Evolutionary conservation across 2,329 filamentous ascomycete species (phyloP).

Genomic region (Pseudocercospora cruenta): DNA sequence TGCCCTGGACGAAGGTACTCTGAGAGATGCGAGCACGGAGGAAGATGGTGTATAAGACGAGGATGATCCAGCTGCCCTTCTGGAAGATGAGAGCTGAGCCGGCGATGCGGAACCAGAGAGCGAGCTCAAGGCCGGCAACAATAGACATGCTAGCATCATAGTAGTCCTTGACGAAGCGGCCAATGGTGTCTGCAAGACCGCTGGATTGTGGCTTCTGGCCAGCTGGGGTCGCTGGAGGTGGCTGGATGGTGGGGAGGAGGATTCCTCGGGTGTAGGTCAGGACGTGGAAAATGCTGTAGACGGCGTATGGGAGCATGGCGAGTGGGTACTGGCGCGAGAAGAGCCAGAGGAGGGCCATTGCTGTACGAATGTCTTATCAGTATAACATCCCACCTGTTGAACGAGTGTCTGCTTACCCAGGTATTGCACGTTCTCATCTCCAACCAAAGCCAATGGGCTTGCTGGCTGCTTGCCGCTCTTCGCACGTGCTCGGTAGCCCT

Average conservation of each 20-base stretch:
- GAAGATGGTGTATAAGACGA: slow-evolving; percentile 86
- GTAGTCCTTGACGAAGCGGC: slow-evolving; percentile 94
- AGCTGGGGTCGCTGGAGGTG: slow-evolving; percentile 58
- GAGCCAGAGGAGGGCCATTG: slow-evolving; percentile 94
- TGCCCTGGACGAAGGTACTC: slow-evolving; percentile 88
- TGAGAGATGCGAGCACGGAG: slow-evolving; percentile 87
- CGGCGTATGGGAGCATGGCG: slow-evolving; percentile 88
- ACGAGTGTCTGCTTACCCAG: slow-evolving; percentile 66
- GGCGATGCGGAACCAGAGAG: slow-evolving; percentile 81
- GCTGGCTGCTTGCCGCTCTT: slow-evolving; percentile 68
- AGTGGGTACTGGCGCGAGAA: slow-evolving; percentile 85
- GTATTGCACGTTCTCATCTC: slow-evolving; percentile 98
- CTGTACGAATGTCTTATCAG: slow-evolving; percentile 50
- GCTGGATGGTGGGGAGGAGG: slow-evolving; percentile 82
- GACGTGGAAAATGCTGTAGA: slow-evolving; percentile 98
- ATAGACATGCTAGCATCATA: slow-evolving; percentile 96
- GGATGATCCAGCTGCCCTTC: slow-evolving; percentile 86
- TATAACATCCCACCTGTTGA: background rate
- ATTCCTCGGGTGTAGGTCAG: slow-evolving; percentile 94
- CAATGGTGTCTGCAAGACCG: slow-evolving; percentile 78
- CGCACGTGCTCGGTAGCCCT: slow-evolving; percentile 85
- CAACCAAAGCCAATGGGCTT: slow-evolving; percentile 68
- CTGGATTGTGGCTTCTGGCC: slow-evolving; percentile 63
- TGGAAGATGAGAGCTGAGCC: slow-evolving; percentile 83
- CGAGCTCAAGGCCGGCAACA: slow-evolving; percentile 85